phyloP scores from a whole-genome alignment of 768 basidiomycete species.

The Russula virescens region DNA sequence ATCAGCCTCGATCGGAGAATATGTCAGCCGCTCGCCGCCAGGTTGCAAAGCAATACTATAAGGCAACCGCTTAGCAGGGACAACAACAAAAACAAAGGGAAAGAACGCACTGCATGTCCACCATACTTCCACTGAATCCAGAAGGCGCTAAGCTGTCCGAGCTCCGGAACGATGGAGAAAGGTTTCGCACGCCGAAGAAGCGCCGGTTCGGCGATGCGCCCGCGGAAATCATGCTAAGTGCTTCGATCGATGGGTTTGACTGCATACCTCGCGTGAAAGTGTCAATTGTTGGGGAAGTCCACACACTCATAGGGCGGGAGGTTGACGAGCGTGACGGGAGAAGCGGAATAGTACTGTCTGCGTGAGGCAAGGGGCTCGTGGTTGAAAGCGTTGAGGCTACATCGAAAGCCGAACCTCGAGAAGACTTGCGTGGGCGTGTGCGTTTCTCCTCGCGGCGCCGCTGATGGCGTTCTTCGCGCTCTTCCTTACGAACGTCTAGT shows the following conservation, averaged over 20 bases:
- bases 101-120: conserved; percentile 82
- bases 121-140: conserved; percentile 80
- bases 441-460: conserved; percentile 60
- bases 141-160: conserved; percentile 80
- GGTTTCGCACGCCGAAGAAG: conserved; percentile 73
- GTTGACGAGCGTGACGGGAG: conserved; percentile 34
- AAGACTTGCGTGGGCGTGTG: conserved; percentile 61
- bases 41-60: conserved; percentile 71
- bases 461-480: conserved; percentile 67
- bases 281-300: conserved; percentile 48
- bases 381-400: conserved; percentile 69
- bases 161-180: conserved; percentile 68
- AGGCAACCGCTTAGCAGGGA: conserved; percentile 11
- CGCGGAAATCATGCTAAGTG: conserved; percentile 62
- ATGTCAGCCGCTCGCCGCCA: conserved; percentile 36
- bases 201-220: conserved; percentile 49
- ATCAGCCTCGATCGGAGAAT: conserved; percentile 16
- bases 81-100: conserved; percentile 6
- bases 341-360: conserved; percentile 50
- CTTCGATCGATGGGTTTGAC: conserved; percentile 77
- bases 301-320: conserved; percentile 51
- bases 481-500: conserved; percentile 75
- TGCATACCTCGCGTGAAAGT: conserved; percentile 56
- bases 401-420: conserved; percentile 63
- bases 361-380: conserved; percentile 48